Conservation (phyloP, 768 basidiomycete species). For the Leccinum subgranulosum region DNA sequence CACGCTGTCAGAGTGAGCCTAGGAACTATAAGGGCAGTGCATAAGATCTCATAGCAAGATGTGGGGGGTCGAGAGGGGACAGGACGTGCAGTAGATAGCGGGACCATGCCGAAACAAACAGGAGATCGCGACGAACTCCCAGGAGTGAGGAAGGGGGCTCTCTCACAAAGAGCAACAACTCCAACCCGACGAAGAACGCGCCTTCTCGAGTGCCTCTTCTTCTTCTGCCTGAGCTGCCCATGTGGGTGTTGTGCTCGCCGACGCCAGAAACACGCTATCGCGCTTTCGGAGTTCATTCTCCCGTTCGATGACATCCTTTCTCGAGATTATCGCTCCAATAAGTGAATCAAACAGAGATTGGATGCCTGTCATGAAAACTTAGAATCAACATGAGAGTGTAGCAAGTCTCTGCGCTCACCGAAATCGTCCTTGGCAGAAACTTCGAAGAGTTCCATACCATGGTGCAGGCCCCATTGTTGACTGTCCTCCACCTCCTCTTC, state of each 20-base stretch:
- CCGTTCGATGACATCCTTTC: conserved; percentile 74
- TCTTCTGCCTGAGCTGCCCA: conserved; percentile 82
- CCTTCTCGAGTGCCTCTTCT: conserved; percentile 65
- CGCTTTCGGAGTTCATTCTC: conserved; percentile 79
- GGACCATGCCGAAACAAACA: conserved; percentile 20
- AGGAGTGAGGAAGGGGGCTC: not conserved
- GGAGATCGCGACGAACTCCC: conserved; percentile 6
- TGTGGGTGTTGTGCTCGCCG: conserved; percentile 57
- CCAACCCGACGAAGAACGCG: conserved; percentile 51
- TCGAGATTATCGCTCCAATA: conserved; percentile 73
- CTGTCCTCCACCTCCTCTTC: conserved; percentile 57
- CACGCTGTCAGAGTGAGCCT: conserved; percentile 24
- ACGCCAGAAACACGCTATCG: conserved; percentile 78
- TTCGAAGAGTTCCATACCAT: conserved; percentile 86
- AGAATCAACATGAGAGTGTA: conserved; percentile 10
- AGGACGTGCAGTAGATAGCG: conserved; percentile 15
- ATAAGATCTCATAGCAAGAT: conserved; percentile 28
- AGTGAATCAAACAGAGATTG: conserved; percentile 75
- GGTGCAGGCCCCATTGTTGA: conserved; percentile 72
- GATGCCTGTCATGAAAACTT: conserved; percentile 53
- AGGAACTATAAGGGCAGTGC: conserved; percentile 20
- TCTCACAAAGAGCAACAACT: conserved; percentile 60
- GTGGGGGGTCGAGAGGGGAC: conserved; percentile 14
- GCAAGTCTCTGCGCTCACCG: conserved; percentile 42
- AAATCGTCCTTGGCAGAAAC: conserved; percentile 87